Evolutionary conservation across 805 yeast species (phyloP), one percentile per base, ranked within the genome.

Genomic region (Millerozyma miso): DNA sequence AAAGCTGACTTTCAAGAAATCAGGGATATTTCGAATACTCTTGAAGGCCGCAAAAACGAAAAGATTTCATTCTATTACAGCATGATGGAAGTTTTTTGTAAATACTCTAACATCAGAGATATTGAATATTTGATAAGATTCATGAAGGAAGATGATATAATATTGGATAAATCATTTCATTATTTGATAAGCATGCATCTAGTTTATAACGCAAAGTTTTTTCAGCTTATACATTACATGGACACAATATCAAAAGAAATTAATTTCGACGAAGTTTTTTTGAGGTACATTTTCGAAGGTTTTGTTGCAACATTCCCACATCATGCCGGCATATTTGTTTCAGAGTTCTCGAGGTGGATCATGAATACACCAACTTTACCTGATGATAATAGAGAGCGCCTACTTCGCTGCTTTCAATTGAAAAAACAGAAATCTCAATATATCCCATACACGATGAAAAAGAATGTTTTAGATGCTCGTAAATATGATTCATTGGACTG

Each of bases 251-350:
- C 46, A 16, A 44, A 37, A 23, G 44, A 45, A 37, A 47, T 51
- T n/a, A 43, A 36, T 12, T 64, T 59, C 41, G 54, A 58, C 35
- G 53, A 52, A 13, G 45, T 51, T 4, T 62, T 51, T 37, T 43
- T 63, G n/a, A 49, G 49, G 20, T 50, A 51, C 31, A 40, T 63
- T 4, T 66, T 56, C 40, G 59, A 64, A 12, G 49, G 65, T 2
- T 69, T 67, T 47, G 54, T 69, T 5, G 48, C 48, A 20, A 52
- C 66, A 1, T 69, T 63, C 40, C 72, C 73, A 1, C 55, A 63
- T 38, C 50, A 55, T 17, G 64, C 66, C 0, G 49, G 39, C 7
- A 49, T 48, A 3, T 65, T 65, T 33, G 50, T 51, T 13, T 39
- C 45, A 1, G 31, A 47, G 33, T 46, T 54, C 7, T 36, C 42